Evolutionary conservation across 2,329 filamentous ascomycete species (phyloP), one percentile per base, ranked within the genome.

Genomic region (Alternaria consortialis): DNA sequence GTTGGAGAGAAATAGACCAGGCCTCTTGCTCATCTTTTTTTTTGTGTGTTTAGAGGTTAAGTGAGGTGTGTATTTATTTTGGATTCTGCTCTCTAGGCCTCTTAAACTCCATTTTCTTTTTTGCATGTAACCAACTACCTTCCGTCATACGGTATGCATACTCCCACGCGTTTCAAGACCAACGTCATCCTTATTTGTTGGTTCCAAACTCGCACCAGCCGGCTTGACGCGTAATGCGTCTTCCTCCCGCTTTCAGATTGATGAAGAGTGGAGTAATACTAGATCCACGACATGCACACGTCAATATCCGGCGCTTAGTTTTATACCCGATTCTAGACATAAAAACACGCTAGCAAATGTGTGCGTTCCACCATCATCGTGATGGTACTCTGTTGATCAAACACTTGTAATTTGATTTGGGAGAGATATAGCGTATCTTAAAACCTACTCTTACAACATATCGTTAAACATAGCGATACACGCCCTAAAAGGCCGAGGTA

Each of bases 401-500:
- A 50, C 32, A 50, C 20, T 36, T 36, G 0, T 27, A n/a, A 56
- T 47, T 31, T 40, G 43, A 40, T 50, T 31, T 46, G 53, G 32
- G 53, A 50, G 53, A 55, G 53, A 32, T 4, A 34, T 23, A n/a
- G 34, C 29, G 8, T 27, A 25, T 40, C n/a, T 13, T 23, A n/a
- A 17, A 42, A 37, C 13, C 53, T 56, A 56, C 36, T 56, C 43
- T 48, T 56, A 54, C 52, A 54, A 46, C 52, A 54, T 54, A 34
- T 48, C 53, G 32, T 46, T 23, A 40, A 56, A 52, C 36, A 36
- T 40, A 15, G 37, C 44, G 29, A 36, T n/a, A 29, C 29, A 13
- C 23, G 39, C 55, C 55, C 48, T 53, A 40, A 53, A 53, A 58
- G 55, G 40, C 55, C 27, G 27, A 55, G 25, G 53, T 47, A 56